Conservation (phyloP, 768 basidiomycete genomes). For the Saitozyma podzolica region DNA sequence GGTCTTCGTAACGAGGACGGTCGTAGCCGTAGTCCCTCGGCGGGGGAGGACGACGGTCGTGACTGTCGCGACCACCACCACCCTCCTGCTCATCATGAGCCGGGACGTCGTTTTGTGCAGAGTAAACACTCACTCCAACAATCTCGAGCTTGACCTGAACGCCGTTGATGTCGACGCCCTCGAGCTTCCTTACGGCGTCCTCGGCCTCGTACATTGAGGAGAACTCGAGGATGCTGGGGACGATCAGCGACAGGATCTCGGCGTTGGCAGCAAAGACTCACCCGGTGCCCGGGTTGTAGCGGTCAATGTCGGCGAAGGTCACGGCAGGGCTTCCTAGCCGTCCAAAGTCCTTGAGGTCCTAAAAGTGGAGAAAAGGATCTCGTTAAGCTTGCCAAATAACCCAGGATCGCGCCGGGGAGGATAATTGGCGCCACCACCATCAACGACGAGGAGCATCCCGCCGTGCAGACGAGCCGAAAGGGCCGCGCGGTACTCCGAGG, state of each 20-base stretch:
- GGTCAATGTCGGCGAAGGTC: constrained; percentile 92
- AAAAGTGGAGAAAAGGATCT: constrained; percentile 17
- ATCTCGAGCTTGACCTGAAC: constrained; percentile 35
- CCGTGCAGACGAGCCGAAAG: too few species aligned
- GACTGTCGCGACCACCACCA: constrained; percentile 15
- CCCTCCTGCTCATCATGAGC: constrained; percentile 16
- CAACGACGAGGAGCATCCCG: too few species aligned
- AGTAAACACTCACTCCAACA: constrained; percentile 11
- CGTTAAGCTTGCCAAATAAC: constrained; percentile 9
- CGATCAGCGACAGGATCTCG: constrained; percentile 1
- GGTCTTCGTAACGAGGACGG: constrained; percentile 27
- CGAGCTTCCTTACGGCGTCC: constrained; percentile 82
- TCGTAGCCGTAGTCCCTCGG: constrained; percentile 11
- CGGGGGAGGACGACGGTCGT: constrained; percentile 13
- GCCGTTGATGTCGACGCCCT: constrained; percentile 73
- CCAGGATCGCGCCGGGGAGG: too few species aligned
- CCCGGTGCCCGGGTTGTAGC: constrained; percentile 83
- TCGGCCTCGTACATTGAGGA: constrained; percentile 85
- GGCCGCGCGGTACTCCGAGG: too few species aligned
- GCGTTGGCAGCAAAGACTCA: constrained; percentile 54
- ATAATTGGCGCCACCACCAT: too few species aligned
- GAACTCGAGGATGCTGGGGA: constrained; percentile 81
- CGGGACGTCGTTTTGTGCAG: background rate
- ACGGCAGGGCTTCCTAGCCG: constrained; percentile 83
- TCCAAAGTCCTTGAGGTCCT: constrained; percentile 98